A percentile compares a stretch with the other conserved stretches of the same genome.
Evolutionary conservation across 164 flowering plant genomes (phyloP).

Genomic region (Chloranthus sessilifolius): DNA sequence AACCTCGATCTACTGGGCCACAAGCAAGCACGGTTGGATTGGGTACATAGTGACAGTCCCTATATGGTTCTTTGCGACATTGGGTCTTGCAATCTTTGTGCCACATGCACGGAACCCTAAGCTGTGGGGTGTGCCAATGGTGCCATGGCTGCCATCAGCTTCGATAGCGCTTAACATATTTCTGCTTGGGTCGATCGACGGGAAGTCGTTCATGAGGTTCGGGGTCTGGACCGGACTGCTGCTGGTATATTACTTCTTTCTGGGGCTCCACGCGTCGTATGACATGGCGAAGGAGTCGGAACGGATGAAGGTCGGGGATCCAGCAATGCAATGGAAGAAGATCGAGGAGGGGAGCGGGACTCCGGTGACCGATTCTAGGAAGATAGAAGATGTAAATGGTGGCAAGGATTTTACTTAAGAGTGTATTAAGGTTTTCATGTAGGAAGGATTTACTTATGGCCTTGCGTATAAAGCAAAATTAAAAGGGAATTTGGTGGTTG

Average conservation of each 20-base stretch:
- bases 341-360: constrained; percentile 2
- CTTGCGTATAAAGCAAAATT: too few relatives aligned
- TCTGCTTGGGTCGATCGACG: constrained; percentile 54
- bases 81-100: constrained; percentile 28
- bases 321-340: not conserved
- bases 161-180: constrained; percentile 49
- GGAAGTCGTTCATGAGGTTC: constrained; percentile 43
- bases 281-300: constrained; percentile 35
- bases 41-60: constrained; percentile 30
- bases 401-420: too few relatives aligned
- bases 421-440: too few relatives aligned
- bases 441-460: too few relatives aligned
- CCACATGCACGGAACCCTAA: constrained; percentile 40
- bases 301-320: not conserved
- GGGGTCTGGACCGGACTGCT: constrained; percentile 35
- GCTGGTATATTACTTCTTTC: constrained; percentile 42
- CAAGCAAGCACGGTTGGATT: constrained; percentile 27
- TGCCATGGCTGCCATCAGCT: constrained; percentile 60
- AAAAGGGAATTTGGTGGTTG: too few relatives aligned
- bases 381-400: too few relatives aligned
- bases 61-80: constrained; percentile 42
- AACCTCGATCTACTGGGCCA: constrained; percentile 31
- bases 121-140: constrained; percentile 59
- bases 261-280: constrained; percentile 58
- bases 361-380: too few relatives aligned